These are phyloP conservation scores for Populus davidiana DNA, from an alignment of 345 rosid species.

Conservation along the genomic window DNA sequence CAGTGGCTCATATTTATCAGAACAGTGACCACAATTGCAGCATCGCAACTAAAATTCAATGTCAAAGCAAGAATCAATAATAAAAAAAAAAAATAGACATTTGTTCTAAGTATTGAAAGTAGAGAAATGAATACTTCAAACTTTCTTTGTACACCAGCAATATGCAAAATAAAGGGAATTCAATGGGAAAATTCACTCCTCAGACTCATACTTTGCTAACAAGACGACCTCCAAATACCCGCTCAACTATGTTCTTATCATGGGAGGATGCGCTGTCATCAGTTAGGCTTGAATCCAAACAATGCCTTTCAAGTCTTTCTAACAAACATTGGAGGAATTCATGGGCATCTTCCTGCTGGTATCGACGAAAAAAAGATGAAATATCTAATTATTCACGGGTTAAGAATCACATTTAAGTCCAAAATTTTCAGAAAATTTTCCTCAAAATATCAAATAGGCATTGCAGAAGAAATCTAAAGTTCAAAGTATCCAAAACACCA, in stretches of 20 bases:
- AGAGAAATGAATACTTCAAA: neutral
- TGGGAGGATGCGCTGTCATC: slow-evolving; percentile 23
- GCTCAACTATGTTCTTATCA: slow-evolving; percentile 47
- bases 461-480: neutral
- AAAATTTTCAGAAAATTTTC: neutral
- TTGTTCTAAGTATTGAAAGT: neutral
- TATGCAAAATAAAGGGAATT: neutral
- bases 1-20: slow-evolving; percentile 57
- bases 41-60: slow-evolving; percentile 52
- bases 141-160: no score
- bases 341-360: slow-evolving; percentile 87
- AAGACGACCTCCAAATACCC: slow-evolving; percentile 67
- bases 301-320: slow-evolving; percentile 64
- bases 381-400: slow-evolving; percentile 39
- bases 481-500: neutral
- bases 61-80: neutral
- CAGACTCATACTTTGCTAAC: slow-evolving; percentile 54
- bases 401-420: slow-evolving; percentile 33
- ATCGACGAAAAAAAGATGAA: slow-evolving; percentile 49
- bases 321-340: slow-evolving; percentile 75
- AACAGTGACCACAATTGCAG: slow-evolving; percentile 59
- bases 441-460: neutral
- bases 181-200: neutral
- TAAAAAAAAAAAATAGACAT: neutral
- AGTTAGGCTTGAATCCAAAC: slow-evolving; percentile 34